Conservation (phyloP, 495 filamentous ascomycete species). For the Xylaria scruposa region DNA sequence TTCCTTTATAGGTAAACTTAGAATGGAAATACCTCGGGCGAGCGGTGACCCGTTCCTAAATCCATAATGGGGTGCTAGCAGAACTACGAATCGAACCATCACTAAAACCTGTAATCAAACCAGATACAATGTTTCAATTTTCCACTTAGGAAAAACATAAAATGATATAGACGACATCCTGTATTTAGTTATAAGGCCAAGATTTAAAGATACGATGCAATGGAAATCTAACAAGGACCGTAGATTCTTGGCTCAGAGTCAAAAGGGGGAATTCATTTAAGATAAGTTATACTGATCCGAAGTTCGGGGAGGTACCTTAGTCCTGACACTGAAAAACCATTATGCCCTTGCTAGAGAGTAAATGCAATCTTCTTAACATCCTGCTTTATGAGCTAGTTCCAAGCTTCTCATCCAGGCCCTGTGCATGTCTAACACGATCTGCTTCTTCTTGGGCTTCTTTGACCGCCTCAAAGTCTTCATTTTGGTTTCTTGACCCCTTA, state of each 20-base stretch:
- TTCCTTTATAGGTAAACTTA: too few relatives aligned
- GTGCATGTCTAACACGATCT: conserved; percentile 38
- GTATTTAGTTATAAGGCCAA: background rate
- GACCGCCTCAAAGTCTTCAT: conserved; percentile 33
- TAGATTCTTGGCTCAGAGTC: background rate
- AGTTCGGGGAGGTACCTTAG: background rate
- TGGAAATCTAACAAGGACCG: background rate
- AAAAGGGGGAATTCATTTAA: background rate
- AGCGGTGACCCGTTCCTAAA: background rate
- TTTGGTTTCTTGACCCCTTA: conserved; percentile 37
- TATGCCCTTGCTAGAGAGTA: background rate
- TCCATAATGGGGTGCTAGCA: background rate
- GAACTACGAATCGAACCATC: background rate
- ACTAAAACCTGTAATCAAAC: background rate
- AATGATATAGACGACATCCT: background rate
- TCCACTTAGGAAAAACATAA: background rate
- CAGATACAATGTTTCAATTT: too few relatives aligned
- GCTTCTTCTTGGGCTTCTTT: conserved; percentile 36
- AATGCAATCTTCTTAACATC: background rate
- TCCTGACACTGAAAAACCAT: too few relatives aligned
- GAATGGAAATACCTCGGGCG: background rate
- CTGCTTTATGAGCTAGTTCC: background rate
- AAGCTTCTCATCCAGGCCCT: conserved; percentile 36
- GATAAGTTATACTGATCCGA: background rate
- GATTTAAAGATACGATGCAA: background rate